Base-by-base conservation (phyloP, 768 basidiomycete genomes). In the Podaxis sp. region DNA sequence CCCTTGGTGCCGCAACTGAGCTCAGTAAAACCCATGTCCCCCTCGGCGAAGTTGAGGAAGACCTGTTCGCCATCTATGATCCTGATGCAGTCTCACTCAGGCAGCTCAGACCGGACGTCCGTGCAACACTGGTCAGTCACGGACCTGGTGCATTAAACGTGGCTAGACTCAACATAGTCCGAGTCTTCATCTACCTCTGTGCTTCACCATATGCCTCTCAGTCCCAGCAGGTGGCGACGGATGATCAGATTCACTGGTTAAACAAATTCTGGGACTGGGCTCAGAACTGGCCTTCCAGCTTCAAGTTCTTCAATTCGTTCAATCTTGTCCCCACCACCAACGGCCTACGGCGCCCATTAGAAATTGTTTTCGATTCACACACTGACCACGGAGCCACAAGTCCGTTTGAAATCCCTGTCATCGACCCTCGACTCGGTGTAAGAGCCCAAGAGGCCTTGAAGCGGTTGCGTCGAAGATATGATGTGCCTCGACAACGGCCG, bases 181-280 rank as follows among this genome's bases (percentile, higher is more conserved):
- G 56, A 13, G 75, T 78, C 30, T 44, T 75, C 4, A 26, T 65
- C 4, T 79, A 77, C 64, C 72, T 80, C 6, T 53, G 63, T n/a
- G 0, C 10, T 13, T 56, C 54, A 5, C n/a, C 54, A 0, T 62
- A 56, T 17, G 48, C 6, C 10, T 40, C 17, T 13, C 46, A 28
- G 20, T 33, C 44, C 7, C 12, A 37, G 13, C 37, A 37, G 11
- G 15, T 4, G 2, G 61, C 48, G 24, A 63, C 64, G 7, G 64
- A 69, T 51, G 64, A 66, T 15, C 55, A 46, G 2, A 61, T 78
- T 11, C 49, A 58, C 4, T 82, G 79, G 78, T 60, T 82, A n/a
- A 68, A 72, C 2, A 54, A 61, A 2, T 83, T 83, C 63, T 84
- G 82, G 83, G 41, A 58, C 1, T 84, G 82, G 83, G 54, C 79